Conservation (phyloP, 768 basidiomycete genomes). For the Clitopilus passeckerianus region DNA sequence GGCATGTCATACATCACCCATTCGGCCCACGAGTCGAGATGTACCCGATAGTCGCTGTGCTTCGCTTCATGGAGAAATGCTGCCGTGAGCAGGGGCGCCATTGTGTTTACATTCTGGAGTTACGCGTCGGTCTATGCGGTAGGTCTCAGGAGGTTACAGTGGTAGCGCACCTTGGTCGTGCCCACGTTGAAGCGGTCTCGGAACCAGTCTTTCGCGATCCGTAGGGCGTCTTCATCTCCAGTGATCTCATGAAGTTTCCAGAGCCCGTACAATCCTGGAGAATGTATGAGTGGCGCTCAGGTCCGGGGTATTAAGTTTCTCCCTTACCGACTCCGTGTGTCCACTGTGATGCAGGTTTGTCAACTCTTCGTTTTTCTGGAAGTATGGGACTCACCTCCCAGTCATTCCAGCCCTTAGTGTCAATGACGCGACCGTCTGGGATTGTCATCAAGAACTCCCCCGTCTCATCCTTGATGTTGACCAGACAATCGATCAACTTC, state of each 20-base stretch:
- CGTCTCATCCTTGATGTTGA: constrained; percentile 48
- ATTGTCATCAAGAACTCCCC: constrained; percentile 46
- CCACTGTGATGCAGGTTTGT: constrained; percentile 23
- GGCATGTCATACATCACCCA: constrained; percentile 47
- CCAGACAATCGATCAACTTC: constrained; percentile 34
- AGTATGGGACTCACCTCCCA: constrained; percentile 35
- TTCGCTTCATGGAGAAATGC: constrained; percentile 36
- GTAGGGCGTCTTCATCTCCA: constrained; percentile 27
- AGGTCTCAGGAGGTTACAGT: not conserved
- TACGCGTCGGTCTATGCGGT: not conserved
- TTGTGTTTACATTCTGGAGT: constrained; percentile 50
- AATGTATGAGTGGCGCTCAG: not conserved
- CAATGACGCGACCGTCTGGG: constrained; percentile 46
- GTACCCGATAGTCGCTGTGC: constrained; percentile 26
- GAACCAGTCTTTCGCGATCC: constrained; percentile 45
- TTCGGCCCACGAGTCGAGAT: constrained; percentile 45
- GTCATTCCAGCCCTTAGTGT: constrained; percentile 56
- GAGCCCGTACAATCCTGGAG: constrained; percentile 33
- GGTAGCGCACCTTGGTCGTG: constrained; percentile 35
- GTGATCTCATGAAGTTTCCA: constrained; percentile 36
- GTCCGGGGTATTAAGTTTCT: not conserved
- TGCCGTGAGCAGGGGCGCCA: constrained; percentile 45
- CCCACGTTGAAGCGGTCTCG: constrained; percentile 40
- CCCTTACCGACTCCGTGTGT: constrained; percentile 36
- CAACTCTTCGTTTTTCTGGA: not conserved